A percentile compares a stretch with the other conserved stretches of the same genome.
Evolutionary conservation across 2,329 filamentous ascomycete species (phyloP).

Genomic region (Myriosclerotinia curreyana): DNA sequence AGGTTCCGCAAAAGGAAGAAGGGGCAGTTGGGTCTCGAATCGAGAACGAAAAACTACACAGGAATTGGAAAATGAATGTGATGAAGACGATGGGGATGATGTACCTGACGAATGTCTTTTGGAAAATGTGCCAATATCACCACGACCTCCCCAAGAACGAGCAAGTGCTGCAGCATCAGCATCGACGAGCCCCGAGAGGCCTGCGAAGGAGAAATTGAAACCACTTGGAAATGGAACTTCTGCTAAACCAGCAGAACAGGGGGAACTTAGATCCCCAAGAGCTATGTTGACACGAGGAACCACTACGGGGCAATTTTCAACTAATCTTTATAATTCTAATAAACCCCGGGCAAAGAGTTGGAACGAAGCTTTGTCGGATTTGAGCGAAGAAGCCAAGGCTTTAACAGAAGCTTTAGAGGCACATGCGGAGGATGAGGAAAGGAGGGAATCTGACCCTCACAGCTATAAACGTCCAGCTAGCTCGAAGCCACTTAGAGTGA

Average conservation of each 20-base stretch:
- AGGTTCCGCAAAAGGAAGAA: constrained; percentile 25
- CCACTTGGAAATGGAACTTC: constrained; percentile 60
- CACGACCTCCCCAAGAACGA: constrained; percentile 58
- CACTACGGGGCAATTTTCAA: constrained; percentile 56
- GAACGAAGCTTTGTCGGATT: constrained; percentile 64
- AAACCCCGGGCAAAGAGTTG: constrained; percentile 68
- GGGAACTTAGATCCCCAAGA: constrained; percentile 47
- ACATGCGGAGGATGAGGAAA: constrained; percentile 65
- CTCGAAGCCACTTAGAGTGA: constrained; percentile 53
- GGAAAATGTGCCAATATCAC: constrained; percentile 79
- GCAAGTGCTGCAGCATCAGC: constrained; percentile 53
- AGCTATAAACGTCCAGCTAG: constrained; percentile 39
- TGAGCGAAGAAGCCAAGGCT: constrained; percentile 70
- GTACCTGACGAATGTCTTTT: constrained; percentile 76
- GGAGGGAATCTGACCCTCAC: constrained; percentile 39
- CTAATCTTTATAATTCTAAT: constrained; percentile 45
- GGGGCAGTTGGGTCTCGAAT: constrained; percentile 65
- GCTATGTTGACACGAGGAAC: constrained; percentile 44
- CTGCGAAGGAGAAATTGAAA: constrained; percentile 35
- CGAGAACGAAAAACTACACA: constrained; percentile 63
- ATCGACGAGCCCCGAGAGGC: constrained; percentile 36
- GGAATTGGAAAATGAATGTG: constrained; percentile 72
- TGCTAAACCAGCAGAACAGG: constrained; percentile 55
- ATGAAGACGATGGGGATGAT: constrained; percentile 73
- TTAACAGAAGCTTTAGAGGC: constrained; percentile 79